These are phyloP conservation scores for Lantana camara DNA, from an alignment of 257 asterid genomes.

Conservation along the genomic window DNA sequence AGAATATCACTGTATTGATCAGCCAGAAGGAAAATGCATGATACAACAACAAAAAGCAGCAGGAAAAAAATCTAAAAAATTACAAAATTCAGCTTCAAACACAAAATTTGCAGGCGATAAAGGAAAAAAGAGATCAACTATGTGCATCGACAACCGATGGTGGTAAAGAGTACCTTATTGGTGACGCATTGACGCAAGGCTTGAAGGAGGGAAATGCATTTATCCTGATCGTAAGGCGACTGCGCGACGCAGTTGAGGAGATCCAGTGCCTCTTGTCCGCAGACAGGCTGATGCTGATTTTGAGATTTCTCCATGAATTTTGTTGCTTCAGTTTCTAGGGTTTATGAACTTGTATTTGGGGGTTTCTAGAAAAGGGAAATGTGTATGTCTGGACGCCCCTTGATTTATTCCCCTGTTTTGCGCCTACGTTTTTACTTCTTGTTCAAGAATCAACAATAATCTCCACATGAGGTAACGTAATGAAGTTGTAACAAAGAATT, in stretches of 20 bases:
- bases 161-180: slow-evolving; percentile 45
- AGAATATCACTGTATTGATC: neutral
- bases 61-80: neutral
- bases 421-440: neutral
- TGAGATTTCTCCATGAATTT: slow-evolving; percentile 45
- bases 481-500: no score
- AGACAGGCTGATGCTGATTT: slow-evolving; percentile 52
- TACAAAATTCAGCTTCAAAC: neutral
- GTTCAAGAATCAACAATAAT: neutral
- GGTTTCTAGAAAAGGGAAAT: slow-evolving; percentile 17
- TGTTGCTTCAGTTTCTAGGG: slow-evolving; percentile 27
- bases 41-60: neutral
- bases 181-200: slow-evolving; percentile 75
- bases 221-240: slow-evolving; percentile 65
- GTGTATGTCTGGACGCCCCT: slow-evolving; percentile 13
- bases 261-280: slow-evolving; percentile 71
- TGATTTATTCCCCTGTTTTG: neutral
- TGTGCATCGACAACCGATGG: neutral
- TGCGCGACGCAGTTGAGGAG: slow-evolving; percentile 79
- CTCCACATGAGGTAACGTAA: no score
- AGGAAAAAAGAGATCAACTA: neutral
- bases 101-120: neutral
- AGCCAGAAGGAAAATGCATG: neutral
- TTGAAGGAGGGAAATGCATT: slow-evolving; percentile 65
- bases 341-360: slow-evolving; percentile 28